Evolutionary conservation across 1,284 basidiomycete species (phyloP), one percentile per base, ranked within the genome.

Genomic region (Meira nashicola): DNA sequence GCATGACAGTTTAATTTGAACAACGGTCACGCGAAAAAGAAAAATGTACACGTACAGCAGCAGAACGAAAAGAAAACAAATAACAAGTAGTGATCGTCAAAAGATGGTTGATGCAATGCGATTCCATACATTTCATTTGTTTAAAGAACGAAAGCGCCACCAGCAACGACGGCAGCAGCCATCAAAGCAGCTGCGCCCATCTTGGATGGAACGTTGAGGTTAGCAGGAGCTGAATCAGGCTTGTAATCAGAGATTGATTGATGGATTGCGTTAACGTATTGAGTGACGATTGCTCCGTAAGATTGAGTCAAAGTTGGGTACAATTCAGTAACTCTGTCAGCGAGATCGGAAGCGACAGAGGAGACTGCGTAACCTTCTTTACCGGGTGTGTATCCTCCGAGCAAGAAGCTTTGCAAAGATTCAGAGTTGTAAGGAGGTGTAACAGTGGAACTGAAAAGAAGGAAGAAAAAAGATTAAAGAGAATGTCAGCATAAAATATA

Each of bases 111-210:
- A 33, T 33, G 28, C 3, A 4, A 8, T 33, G 28, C 8, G 28
- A 8, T 3, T 33, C 8, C 3, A 33, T 33, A 4, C 8, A 8
- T 33, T 33, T 33, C 4, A 4, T 33, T 33, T 33, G 28, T 54
- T 70, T 71, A 75, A 62, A 75, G 73, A 38, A 66, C 61, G 19
- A 71, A 63, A 54, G 73, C 73, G 68, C 73, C 73, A 23, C 67
- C 73, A 33, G 70, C 65, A 39, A 73, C 67, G 14, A 68, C 55
- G 56, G 69, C 73, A 40, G 63, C 70, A 43, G 62, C 62, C 28
- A 66, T 69, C 19, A 62, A 62, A 54, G 65, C 67, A 54, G 60
- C 37, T 39, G 54, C 47, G 21, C 21, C 33, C 38, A 43, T 21
- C 40, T 54, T 52, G 54, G 54, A 54, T 33, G 60, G 50, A 23